Conservation (phyloP, 2,329 filamentous ascomycete genomes). For the Aspergillus eucalypticola region DNA sequence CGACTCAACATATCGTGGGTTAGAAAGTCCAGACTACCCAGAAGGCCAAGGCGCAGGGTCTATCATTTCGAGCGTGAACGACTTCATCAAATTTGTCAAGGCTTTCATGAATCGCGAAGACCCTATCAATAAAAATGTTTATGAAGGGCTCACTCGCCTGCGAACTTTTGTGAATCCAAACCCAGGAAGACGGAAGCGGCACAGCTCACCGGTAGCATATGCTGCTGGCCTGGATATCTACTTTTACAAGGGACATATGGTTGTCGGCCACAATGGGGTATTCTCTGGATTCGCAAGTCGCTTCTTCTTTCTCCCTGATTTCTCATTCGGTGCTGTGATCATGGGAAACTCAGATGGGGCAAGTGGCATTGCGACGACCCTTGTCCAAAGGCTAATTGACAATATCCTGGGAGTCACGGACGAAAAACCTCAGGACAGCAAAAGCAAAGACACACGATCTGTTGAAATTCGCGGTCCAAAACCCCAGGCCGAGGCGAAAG, state of each 20-base stretch:
- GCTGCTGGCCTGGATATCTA: slow-evolving; percentile 29
- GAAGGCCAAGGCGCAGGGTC: slow-evolving; percentile 47
- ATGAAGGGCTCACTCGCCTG: slow-evolving; percentile 25
- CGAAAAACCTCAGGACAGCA: slow-evolving; percentile 21
- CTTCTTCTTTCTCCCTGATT: slow-evolving; percentile 31
- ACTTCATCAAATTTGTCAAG: slow-evolving; percentile 33
- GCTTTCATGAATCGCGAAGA: slow-evolving; percentile 30
- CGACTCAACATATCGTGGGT: slow-evolving; percentile 23
- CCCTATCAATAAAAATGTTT: slow-evolving; percentile 26
- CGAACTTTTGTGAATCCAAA: slow-evolving; percentile 26
- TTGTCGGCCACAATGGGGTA: slow-evolving; percentile 32
- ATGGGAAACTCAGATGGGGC: slow-evolving; percentile 29
- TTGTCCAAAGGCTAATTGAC: slow-evolving; percentile 29
- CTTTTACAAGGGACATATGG: slow-evolving; percentile 30
- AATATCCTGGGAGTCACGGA: slow-evolving; percentile 21
- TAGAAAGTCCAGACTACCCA: slow-evolving; percentile 30
- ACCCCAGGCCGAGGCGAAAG: background rate
- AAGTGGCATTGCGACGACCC: slow-evolving; percentile 13
- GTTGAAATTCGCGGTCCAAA: background rate
- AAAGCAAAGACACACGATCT: background rate
- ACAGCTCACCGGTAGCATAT: slow-evolving; percentile 27
- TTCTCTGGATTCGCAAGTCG: slow-evolving; percentile 29
- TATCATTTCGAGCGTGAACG: slow-evolving; percentile 38
- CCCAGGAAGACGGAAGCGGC: slow-evolving; percentile 17
- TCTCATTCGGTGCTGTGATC: slow-evolving; percentile 31